phyloP scores from a whole-genome alignment of 495 filamentous ascomycete genomes.

The Penicillium bovifimosum region DNA sequence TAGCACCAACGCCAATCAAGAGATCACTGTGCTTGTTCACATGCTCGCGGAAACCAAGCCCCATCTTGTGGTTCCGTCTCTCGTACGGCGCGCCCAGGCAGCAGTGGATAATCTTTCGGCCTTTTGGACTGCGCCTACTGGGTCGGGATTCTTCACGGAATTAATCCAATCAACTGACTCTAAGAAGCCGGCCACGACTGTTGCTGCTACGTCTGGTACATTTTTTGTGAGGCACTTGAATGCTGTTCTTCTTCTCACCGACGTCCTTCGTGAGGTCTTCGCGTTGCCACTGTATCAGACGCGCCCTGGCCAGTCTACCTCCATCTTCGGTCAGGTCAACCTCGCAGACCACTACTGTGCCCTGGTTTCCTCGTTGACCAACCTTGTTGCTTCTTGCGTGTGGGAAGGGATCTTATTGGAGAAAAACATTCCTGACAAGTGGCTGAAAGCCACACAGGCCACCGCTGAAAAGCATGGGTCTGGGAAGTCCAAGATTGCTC shows the following conservation, averaged over 20 bases:
- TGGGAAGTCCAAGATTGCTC: conserved; percentile 38
- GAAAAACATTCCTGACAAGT: conserved; percentile 58
- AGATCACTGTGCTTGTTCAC: conserved; percentile 68
- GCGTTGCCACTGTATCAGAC: conserved; percentile 58
- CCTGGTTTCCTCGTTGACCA: conserved; percentile 65
- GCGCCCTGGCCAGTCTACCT: conserved; percentile 46
- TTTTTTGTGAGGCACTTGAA: conserved; percentile 70
- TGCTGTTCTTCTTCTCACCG: conserved; percentile 64
- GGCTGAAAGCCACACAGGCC: conserved; percentile 57
- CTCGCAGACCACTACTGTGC: conserved; percentile 70
- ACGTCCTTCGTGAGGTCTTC: conserved; percentile 67
- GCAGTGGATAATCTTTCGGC: conserved; percentile 62
- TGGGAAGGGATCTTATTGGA: conserved; percentile 77
- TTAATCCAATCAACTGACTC: conserved; percentile 40
- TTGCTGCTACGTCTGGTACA: conserved; percentile 55
- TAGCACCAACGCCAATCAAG: conserved; percentile 55
- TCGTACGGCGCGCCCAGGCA: conserved; percentile 66
- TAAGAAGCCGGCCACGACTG: conserved; percentile 18
- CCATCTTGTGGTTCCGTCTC: conserved; percentile 71
- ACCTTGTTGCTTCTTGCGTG: conserved; percentile 68
- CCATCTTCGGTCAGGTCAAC: conserved; percentile 65
- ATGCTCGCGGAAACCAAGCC: conserved; percentile 78
- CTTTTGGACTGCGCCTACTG: conserved; percentile 49
- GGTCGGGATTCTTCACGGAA: conserved; percentile 61
- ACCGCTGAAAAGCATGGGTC: conserved; percentile 42